These are phyloP conservation scores for Hydnomerulius pinastri DNA, from an alignment of 768 basidiomycete genomes.

Conservation along the genomic window DNA sequence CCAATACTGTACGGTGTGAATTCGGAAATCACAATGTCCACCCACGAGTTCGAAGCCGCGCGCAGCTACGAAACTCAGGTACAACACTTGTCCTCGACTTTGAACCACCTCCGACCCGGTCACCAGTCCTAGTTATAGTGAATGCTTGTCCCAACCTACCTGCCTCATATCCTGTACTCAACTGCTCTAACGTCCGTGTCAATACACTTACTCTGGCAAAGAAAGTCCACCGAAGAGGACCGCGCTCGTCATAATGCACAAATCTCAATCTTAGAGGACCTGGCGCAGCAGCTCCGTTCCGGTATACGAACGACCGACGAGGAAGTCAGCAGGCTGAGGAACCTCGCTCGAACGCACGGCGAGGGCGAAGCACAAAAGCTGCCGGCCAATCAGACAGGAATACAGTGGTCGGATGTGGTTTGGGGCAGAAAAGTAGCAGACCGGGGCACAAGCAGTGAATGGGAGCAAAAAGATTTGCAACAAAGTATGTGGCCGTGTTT, in stretches of 20 bases:
- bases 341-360: constrained; percentile 47
- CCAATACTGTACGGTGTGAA: no score
- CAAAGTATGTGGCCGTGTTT: constrained; percentile 33
- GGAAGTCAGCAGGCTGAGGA: constrained; percentile 56
- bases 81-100: no score
- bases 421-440: constrained; percentile 38
- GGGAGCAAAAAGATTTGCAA: constrained; percentile 41
- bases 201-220: constrained; percentile 62
- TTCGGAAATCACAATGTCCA: no score
- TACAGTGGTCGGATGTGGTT: constrained; percentile 55
- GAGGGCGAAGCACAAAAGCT: constrained; percentile 17
- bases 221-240: constrained; percentile 52
- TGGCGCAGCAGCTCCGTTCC: constrained; percentile 53
- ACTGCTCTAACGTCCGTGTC: constrained; percentile 66
- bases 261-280: constrained; percentile 62
- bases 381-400: constrained; percentile 16
- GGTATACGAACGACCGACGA: constrained; percentile 45
- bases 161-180: constrained; percentile 67
- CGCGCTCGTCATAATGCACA: constrained; percentile 56
- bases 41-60: no score
- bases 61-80: no score
- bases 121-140: background rate
- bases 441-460: constrained; percentile 29
- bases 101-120: background rate
- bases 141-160: constrained; percentile 42